phyloP scores from a whole-genome alignment of 1,284 basidiomycete species.

The Xerocomus nothofagi region DNA sequence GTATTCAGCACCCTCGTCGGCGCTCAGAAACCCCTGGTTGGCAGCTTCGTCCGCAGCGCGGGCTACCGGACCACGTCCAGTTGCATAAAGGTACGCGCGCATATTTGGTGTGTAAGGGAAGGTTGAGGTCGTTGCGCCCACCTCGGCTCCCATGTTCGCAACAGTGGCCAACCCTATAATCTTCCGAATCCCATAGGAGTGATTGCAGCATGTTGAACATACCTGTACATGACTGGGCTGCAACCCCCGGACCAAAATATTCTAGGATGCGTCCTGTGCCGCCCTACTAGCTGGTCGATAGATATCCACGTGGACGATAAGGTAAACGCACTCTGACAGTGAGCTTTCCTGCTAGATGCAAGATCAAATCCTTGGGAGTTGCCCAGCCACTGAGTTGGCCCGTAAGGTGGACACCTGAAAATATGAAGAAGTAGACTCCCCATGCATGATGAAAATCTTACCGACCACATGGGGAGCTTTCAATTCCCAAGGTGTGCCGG shows the following conservation, averaged over 20 bases:
- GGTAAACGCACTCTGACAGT: constrained; percentile 77
- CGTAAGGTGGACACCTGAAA: constrained; percentile 75
- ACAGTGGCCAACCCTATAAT: constrained; percentile 83
- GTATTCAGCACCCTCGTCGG: constrained; percentile 93
- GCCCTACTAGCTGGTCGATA: constrained; percentile 10
- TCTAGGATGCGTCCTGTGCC: constrained; percentile 97
- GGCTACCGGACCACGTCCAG: constrained; percentile 87
- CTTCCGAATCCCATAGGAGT: neutral
- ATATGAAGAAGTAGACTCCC: neutral
- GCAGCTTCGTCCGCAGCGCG: constrained; percentile 87
- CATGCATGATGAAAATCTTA: constrained; percentile 33
- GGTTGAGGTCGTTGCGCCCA: constrained; percentile 96
- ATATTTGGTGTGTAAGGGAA: constrained; percentile 95
- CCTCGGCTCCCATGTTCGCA: constrained; percentile 99
- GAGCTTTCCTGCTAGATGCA: constrained; percentile 91
- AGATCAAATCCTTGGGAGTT: constrained; percentile 95
- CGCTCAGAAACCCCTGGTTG: constrained; percentile 70
- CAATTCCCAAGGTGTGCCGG: constrained; percentile 97
- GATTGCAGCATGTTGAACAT: constrained; percentile 13
- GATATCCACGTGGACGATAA: neutral
- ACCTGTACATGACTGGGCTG: constrained; percentile 91
- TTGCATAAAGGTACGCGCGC: constrained; percentile 88
- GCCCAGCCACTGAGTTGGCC: constrained; percentile 91
- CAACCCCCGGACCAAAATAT: constrained; percentile 96
- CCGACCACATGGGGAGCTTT: constrained; percentile 92